Conservation (phyloP, 1,139 yeast genomes). For the Blastobotrys malaysiensis region DNA sequence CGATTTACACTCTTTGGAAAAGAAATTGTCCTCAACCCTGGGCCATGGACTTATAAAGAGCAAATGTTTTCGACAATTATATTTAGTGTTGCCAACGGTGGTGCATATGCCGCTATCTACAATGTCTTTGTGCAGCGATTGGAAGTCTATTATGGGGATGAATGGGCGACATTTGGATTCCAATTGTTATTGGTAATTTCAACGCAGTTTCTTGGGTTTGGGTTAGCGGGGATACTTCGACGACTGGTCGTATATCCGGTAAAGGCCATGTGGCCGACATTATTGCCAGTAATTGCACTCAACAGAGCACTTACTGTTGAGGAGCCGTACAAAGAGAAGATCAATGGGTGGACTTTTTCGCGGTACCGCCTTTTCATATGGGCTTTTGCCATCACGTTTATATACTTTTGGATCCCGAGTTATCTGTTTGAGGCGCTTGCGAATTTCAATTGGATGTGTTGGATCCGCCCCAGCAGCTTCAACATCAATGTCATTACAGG, state of each 20-base stretch:
- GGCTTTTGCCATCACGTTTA: constrained; percentile 37
- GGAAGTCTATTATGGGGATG: constrained; percentile 36
- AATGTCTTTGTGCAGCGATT: constrained; percentile 33
- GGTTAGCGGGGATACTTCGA: constrained; percentile 57
- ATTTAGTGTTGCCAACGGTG: constrained; percentile 39
- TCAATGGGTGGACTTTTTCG: constrained; percentile 44
- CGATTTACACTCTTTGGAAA: constrained; percentile 38
- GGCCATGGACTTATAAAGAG: constrained; percentile 64
- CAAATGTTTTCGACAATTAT: constrained; percentile 56
- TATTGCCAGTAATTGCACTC: constrained; percentile 49
- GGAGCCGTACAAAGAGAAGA: constrained; percentile 29
- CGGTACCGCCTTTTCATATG: constrained; percentile 44
- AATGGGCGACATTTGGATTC: constrained; percentile 46
- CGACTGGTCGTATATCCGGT: constrained; percentile 52
- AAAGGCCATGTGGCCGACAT: constrained; percentile 52
- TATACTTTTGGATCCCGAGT: constrained; percentile 55
- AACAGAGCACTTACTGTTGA: constrained; percentile 43
- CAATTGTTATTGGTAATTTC: constrained; percentile 46
- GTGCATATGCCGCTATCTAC: constrained; percentile 38
- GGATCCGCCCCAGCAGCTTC: constrained; percentile 54
- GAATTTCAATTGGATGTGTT: constrained; percentile 56
- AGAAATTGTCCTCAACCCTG: constrained; percentile 45
- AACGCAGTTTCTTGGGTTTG: constrained; percentile 56
- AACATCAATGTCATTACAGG: constrained; percentile 54
- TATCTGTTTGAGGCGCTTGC: constrained; percentile 47